Evolutionary conservation across 2,329 filamentous ascomycete species (phyloP).

Genomic region (Fusarium hainanense): DNA sequence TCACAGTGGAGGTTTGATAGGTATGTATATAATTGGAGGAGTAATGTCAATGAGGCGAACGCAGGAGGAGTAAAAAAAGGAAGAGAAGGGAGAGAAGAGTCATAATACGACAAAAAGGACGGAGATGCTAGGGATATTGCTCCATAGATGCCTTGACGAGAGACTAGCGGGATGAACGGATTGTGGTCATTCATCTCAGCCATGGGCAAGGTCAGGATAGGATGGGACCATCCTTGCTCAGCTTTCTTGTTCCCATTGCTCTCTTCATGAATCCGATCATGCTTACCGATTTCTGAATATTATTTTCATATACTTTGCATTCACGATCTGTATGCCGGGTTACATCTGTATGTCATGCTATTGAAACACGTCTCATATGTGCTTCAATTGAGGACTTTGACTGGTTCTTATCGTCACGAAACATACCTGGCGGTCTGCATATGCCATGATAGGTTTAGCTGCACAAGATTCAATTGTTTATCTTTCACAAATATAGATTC

Average conservation of each 20-base stretch:
- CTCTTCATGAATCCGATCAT: conserved; percentile 5
- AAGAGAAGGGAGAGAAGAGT: conserved; percentile 18
- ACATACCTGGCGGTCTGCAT: conserved; percentile 22
- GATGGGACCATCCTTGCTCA: conserved; percentile 26
- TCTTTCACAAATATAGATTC: not conserved
- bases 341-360: conserved; percentile 13
- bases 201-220: conserved; percentile 15
- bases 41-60: conserved; percentile 6
- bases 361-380: conserved; percentile 11
- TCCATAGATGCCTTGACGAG: conserved; percentile 9
- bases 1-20: conserved; percentile 9
- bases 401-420: conserved; percentile 16
- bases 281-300: not conserved
- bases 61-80: conserved; percentile 14
- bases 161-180: conserved; percentile 36
- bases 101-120: conserved; percentile 24
- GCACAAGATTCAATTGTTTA: conserved; percentile 2
- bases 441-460: conserved; percentile 22
- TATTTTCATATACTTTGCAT: conserved; percentile 1
- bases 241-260: conserved; percentile 2
- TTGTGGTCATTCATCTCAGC: conserved; percentile 20
- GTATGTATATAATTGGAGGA: conserved; percentile 9
- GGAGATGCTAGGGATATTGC: conserved; percentile 25
- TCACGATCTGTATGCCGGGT: not conserved
- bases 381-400: conserved; percentile 29